Evolutionary conservation across 306 rosid species (phyloP).

Genomic region (Gleditsia sinensis): DNA sequence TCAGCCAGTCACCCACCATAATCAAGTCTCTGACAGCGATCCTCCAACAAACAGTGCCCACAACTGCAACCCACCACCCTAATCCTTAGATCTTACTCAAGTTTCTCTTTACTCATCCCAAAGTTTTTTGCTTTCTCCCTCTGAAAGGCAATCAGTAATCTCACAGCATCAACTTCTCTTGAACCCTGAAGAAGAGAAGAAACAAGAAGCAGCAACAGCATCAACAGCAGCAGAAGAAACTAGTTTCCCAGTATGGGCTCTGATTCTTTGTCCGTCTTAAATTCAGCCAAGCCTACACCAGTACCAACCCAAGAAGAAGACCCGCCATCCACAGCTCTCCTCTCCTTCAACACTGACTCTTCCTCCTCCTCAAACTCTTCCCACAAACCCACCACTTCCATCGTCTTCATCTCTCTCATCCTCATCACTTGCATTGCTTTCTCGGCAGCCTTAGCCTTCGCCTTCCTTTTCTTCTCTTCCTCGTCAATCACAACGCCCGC

Average conservation of each 20-base stretch:
- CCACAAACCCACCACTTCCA: conserved; percentile 39
- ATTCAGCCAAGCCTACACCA: conserved; percentile 45
- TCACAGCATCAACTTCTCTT: no score
- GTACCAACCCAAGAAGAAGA: conserved; percentile 56
- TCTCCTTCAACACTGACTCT: conserved; percentile 68
- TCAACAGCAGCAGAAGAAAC: no score
- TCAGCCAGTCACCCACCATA: neutral
- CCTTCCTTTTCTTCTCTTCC: conserved; percentile 62
- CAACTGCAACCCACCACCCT: no score
- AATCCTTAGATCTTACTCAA: neutral
- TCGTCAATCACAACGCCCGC: neutral
- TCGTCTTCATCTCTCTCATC: conserved; percentile 65
- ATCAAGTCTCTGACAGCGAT: neutral
- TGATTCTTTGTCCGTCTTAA: neutral
- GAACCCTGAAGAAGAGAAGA: neutral
- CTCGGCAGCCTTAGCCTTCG: conserved; percentile 72
- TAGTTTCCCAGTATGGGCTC: conserved; percentile 54
- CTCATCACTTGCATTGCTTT: conserved; percentile 62
- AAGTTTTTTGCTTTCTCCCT: neutral
- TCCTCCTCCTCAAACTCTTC: conserved; percentile 30
- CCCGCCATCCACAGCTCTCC: conserved; percentile 63
- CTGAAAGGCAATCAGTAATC: neutral
- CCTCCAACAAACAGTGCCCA: neutral
- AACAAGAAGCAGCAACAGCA: neutral
- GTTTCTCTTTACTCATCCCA: neutral